These are phyloP conservation scores for Saccharum officinarum DNA, from an alignment of 176 grass and related monocot genomes.

Conservation along the genomic window DNA sequence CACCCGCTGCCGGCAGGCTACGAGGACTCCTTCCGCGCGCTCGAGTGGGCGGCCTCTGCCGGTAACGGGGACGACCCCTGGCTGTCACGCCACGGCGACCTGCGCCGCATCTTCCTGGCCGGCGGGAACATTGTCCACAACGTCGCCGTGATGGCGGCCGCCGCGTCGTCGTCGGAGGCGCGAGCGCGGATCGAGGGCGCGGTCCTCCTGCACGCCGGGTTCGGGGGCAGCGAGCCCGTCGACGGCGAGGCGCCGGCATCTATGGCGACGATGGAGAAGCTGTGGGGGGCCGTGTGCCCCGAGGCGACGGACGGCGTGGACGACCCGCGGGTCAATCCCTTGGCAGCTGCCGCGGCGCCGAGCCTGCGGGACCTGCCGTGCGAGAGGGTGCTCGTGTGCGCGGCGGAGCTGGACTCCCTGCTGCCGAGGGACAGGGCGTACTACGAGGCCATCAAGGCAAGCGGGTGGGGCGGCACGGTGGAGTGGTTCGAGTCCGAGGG, in stretches of 20 bases:
- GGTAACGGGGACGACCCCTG: neutral
- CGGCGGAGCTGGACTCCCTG: constrained; percentile 20
- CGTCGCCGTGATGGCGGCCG: neutral
- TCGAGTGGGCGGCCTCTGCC: constrained; percentile 27
- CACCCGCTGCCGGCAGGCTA: constrained; percentile 48
- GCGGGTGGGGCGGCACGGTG: constrained; percentile 34
- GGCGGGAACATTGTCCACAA: constrained; percentile 39
- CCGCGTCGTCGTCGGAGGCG: neutral
- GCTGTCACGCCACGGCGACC: constrained; percentile 15
- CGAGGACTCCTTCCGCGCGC: constrained; percentile 41
- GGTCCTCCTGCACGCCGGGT: neutral
- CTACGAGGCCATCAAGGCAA: constrained; percentile 16
- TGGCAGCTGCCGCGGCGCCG: neutral
- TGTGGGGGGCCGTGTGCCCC: constrained; percentile 28
- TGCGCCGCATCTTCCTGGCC: constrained; percentile 7
- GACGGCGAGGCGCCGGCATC: neutral
- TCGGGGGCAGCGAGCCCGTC: neutral
- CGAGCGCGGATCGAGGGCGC: neutral
- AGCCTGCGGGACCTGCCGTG: neutral
- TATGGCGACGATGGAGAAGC: neutral
- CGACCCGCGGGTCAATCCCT: constrained; percentile 36
- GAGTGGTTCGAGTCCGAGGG: constrained; percentile 40
- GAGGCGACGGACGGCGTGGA: constrained; percentile 24
- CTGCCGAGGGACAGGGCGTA: constrained; percentile 23
- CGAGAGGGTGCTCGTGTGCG: neutral